phyloP scores from a whole-genome alignment of 345 rosid species.

The Nasturtium officinale region DNA sequence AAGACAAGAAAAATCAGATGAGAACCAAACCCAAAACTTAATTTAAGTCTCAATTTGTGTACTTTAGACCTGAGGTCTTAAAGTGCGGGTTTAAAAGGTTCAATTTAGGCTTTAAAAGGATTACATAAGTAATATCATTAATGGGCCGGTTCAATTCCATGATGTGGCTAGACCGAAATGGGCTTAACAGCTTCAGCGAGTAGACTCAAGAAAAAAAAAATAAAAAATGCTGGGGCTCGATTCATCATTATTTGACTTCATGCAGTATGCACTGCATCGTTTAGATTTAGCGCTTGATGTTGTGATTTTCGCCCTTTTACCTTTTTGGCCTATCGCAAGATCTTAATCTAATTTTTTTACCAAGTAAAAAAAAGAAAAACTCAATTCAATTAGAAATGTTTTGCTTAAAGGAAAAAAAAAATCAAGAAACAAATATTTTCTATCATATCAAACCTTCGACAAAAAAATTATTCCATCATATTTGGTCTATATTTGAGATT shows the following conservation, averaged over 20 bases:
- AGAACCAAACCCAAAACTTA: not conserved
- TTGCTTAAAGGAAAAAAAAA: not conserved
- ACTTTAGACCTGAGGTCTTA: not conserved
- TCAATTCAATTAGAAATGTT: not conserved
- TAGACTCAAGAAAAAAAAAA: not conserved
- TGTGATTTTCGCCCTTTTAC: not conserved
- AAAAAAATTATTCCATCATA: too few species aligned
- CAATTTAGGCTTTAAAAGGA: not conserved
- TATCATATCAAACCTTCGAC: too few species aligned
- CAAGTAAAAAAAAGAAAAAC: not conserved
- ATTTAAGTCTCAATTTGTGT: not conserved
- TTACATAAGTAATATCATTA: not conserved
- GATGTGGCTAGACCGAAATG: conserved; percentile 1
- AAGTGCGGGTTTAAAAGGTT: not conserved
- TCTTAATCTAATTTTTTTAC: not conserved
- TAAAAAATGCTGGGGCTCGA: not conserved
- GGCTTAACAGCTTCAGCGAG: not conserved
- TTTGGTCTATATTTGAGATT: too few species aligned
- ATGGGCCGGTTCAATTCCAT: not conserved
- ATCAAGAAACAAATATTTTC: not conserved
- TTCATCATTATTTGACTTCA: not conserved
- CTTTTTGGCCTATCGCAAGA: not conserved
- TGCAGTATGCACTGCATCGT: not conserved
- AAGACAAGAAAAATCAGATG: not conserved
- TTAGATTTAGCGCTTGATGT: not conserved